Conservation (phyloP, 208 protist genomes). For the Endotrypanum monterogeii region DNA sequence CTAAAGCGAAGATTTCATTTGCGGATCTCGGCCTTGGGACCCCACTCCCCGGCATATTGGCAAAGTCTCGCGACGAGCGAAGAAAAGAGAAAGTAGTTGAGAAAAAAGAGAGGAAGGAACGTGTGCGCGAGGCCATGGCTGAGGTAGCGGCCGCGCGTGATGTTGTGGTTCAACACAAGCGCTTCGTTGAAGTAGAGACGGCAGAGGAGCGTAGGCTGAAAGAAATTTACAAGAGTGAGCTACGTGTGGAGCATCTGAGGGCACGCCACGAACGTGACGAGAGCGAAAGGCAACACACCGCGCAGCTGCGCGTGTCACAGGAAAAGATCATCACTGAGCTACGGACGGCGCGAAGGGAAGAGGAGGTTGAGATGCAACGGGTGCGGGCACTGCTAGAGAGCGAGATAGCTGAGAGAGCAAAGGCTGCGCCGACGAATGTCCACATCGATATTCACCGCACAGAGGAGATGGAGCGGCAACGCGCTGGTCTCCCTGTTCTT, state of each 20-base stretch:
- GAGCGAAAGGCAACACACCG: constrained; percentile 35
- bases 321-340: constrained; percentile 50
- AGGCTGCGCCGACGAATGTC: constrained; percentile 53
- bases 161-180: constrained; percentile 72
- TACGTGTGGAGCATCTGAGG: constrained; percentile 57
- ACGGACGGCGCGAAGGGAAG: constrained; percentile 23
- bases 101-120: constrained; percentile 78
- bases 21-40: constrained; percentile 79
- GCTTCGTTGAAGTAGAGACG: constrained; percentile 45
- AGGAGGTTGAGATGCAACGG: constrained; percentile 23
- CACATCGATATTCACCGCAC: constrained; percentile 67
- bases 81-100: constrained; percentile 53
- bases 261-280: constrained; percentile 60
- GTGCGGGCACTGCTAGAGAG: constrained; percentile 30
- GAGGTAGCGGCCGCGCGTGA: constrained; percentile 47
- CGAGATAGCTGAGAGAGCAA: constrained; percentile 44
- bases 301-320: constrained; percentile 35
- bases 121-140: constrained; percentile 57
- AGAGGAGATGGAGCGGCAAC: constrained; percentile 52
- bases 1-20: constrained; percentile 71
- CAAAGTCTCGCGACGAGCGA: constrained; percentile 58
- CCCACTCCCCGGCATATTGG: constrained; percentile 62
- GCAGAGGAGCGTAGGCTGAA: constrained; percentile 60
- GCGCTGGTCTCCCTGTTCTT: constrained; percentile 81
- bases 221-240: constrained; percentile 54